These are phyloP conservation scores for Skeletonema grethae DNA, from an alignment of 108 stramenopile species.

Conservation along the genomic window DNA sequence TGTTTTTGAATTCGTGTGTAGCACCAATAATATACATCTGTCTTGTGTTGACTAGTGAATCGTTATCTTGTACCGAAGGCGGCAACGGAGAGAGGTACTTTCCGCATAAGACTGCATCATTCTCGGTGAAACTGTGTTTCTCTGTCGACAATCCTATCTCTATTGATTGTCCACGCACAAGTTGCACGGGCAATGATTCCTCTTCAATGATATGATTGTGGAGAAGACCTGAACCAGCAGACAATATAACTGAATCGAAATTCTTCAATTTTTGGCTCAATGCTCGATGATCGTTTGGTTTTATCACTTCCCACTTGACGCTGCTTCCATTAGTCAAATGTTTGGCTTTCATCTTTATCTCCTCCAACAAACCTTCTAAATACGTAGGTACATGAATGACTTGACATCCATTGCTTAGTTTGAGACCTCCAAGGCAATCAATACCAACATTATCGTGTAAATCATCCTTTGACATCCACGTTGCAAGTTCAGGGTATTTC, in stretches of 20 bases:
- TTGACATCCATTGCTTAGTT: constrained; percentile 63
- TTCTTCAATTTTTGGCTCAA: constrained; percentile 21
- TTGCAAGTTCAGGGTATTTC: constrained; percentile 42
- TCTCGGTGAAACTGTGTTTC: background rate
- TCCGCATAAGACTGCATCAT: constrained; percentile 69
- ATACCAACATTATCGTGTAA: constrained; percentile 30
- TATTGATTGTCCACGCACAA: constrained; percentile 87
- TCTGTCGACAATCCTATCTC: constrained; percentile 48
- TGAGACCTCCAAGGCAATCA: constrained; percentile 59
- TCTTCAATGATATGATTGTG: constrained; percentile 28
- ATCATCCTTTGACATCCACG: constrained; percentile 60
- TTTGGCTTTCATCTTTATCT: constrained; percentile 37
- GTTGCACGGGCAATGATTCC: constrained; percentile 56
- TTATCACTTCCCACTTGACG: constrained; percentile 21
- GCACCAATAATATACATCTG: constrained; percentile 70
- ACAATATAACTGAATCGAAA: constrained; percentile 62
- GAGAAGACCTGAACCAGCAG: constrained; percentile 76
- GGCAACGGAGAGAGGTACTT: constrained; percentile 81
- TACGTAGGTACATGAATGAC: constrained; percentile 82
- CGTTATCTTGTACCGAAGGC: background rate
- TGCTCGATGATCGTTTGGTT: constrained; percentile 5
- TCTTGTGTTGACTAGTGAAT: background rate
- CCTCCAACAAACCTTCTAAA: constrained; percentile 65
- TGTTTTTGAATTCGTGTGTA: constrained; percentile 77
- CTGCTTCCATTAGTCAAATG: constrained; percentile 13